Base-by-base conservation (phyloP, 805 yeast genomes). In the Cyberlindnera petersonii region DNA sequence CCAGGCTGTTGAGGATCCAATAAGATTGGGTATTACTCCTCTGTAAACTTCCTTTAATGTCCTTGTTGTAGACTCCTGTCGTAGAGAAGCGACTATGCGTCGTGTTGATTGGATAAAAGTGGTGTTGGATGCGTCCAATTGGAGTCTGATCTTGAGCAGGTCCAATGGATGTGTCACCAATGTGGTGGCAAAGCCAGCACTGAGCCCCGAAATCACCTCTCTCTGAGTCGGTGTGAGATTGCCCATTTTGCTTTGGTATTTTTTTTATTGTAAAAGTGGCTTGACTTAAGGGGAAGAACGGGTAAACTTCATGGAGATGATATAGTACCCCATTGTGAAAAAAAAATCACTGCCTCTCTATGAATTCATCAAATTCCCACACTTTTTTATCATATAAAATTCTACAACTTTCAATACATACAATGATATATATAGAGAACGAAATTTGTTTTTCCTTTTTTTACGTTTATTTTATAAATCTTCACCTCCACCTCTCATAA, bases 1-100 rank as follows among this genome's bases (percentile, higher is more conserved):
- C 98, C 98, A 93, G 0, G 95, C 91, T 0, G 77, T 58, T 0
- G 94, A 77, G 48, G 88, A 87, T 1, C 98, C 98, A 0, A 86
- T 26, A 5, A 91, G 52, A 55, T 89, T 93, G 1, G 95, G 55
- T 7, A 41, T 17, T 1, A 55, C 44, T 3, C 59, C 59, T 26
- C 59, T 21, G 27, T 55, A 55, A 1, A 39, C 36, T 40, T 44
- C 47, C 23, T 17, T 9, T 31, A 33, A 40, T 14, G 49, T 55
- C 46, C 24, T 37, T 11, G 40, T 49, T 26, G 58, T 15, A 2
- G 45, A 32, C 6, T 31, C 33, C 16, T 35, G 32, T 18, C 32
- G 29, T 14, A 35, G n/a, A 9, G 46, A 42, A 1, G 22, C 6
- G 17, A 37, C 10, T 15, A 47, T 39, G 15, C 40, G 39, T 13